phyloP scores from a whole-genome alignment of 305 asterid species.

The Ajuga reptans region DNA sequence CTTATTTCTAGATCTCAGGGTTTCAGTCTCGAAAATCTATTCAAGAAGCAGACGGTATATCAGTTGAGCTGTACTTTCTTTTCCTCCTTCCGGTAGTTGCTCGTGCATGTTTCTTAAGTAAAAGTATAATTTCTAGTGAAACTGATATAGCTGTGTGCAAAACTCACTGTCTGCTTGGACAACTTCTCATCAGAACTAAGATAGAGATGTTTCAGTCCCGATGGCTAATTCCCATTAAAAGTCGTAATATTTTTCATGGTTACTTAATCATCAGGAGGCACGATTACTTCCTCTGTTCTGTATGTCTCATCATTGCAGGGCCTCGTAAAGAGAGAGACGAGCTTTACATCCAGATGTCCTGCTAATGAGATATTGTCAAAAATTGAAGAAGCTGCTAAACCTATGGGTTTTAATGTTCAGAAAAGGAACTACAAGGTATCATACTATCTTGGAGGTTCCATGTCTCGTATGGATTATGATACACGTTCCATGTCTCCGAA shows the following conservation, averaged over 20 bases:
- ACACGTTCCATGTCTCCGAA: neutral
- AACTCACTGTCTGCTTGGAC: neutral
- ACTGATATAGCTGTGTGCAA: neutral
- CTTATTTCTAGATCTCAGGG: conserved; percentile 71
- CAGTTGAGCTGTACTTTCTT: neutral
- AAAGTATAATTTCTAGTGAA: neutral
- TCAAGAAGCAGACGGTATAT: conserved; percentile 53
- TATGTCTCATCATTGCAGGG: conserved; percentile 36
- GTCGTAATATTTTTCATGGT: neutral
- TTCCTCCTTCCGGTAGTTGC: neutral
- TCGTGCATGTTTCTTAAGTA: conserved; percentile 8
- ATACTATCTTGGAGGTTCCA: neutral
- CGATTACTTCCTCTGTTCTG: neutral
- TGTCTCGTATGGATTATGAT: neutral
- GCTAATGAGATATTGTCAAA: conserved; percentile 66
- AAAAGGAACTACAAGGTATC: conserved; percentile 64
- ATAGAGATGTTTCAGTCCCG: neutral
- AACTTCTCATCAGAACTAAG: neutral
- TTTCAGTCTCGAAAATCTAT: conserved; percentile 69
- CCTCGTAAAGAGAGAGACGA: conserved; percentile 59
- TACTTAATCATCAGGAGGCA: neutral
- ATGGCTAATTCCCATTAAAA: neutral
- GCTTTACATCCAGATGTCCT: conserved; percentile 55
- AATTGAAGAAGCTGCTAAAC: conserved; percentile 77
- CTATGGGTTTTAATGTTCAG: conserved; percentile 69